Conservation (phyloP, 2,329 filamentous ascomycete genomes). For the Sporothrix protearum region DNA sequence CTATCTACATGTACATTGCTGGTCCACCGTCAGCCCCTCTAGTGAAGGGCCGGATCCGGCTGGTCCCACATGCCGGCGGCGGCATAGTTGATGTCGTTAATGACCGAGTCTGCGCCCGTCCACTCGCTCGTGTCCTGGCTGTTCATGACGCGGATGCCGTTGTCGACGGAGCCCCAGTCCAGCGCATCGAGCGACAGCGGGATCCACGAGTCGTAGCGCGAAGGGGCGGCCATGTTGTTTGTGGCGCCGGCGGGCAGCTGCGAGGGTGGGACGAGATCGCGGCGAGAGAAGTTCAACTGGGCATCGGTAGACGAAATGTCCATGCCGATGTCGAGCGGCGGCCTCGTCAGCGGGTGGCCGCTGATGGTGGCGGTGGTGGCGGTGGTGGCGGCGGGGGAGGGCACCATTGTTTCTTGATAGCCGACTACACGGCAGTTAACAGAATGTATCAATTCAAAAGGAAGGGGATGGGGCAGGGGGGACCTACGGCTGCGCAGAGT, state of each 20-base stretch:
- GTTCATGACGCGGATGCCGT: constrained; percentile 25
- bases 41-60: constrained; percentile 7
- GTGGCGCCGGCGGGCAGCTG: not conserved
- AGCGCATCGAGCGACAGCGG: constrained; percentile 25
- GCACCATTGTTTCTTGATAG: not conserved
- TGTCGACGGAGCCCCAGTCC: constrained; percentile 28
- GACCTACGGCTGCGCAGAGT: not conserved
- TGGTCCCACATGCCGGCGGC: constrained; percentile 26
- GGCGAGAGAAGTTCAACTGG: constrained; percentile 22
- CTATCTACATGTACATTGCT: no score
- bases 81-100: constrained; percentile 27
- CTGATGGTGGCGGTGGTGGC: no score
- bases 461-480: no score
- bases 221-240: not conserved
- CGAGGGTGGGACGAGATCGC: constrained; percentile 24
- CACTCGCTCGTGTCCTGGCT: constrained; percentile 25
- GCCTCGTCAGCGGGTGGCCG: no score
- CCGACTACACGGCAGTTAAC: constrained; percentile 8
- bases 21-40: not conserved
- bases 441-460: no score
- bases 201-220: constrained; percentile 27
- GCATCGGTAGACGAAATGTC: not conserved
- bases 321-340: no score
- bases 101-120: constrained; percentile 25
- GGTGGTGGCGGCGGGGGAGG: no score